Evolutionary conservation across 495 filamentous ascomycete species (phyloP), one percentile per base, ranked within the genome.

Genomic region (Aspergillus haitiensis): DNA sequence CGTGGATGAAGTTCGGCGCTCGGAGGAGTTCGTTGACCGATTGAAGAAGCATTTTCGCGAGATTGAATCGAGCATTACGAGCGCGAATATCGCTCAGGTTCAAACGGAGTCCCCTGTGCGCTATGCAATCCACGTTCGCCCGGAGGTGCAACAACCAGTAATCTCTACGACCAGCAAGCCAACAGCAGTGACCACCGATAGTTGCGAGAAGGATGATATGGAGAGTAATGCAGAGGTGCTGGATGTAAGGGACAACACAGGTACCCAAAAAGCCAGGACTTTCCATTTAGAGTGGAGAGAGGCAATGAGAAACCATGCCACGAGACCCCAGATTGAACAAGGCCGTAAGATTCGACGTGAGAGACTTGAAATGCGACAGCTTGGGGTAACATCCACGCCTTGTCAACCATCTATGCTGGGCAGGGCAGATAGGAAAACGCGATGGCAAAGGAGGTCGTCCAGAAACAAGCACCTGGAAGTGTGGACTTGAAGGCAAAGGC

Each of bases 261-360:
- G 21, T 1, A 27, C 21, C 21, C 21, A 27, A 27, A 27, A 27
- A 18, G 8, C 32, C 11, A 7, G 15, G 48, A 11, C 27, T 32
- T 3, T n/a, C 12, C 8, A 33, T 21, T 37, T 54, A 21, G 51
- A 54, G 1, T 54, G 51, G 51, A 39, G 33, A 16, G 13, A n/a
- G 16, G 7, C 27, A 12, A 40, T 37, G 34, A 27, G 33, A 18
- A 54, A 27, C 13, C 35, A 9, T 32, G 15, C 7, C 13, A 5
- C 40, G 33, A 39, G 33, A 10, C 33, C 33, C 7, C 33, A 54
- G 13, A 37, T 54, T 42, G 51, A 54, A 18, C 34, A 54, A 2
- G 51, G 51, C 15, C 33, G 51, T 6, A 54, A 7, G 32, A 37
- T 54, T 3, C 51, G 51, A 11, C 33, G 51, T 11, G 51, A 54